phyloP scores from a whole-genome alignment of 2,329 filamentous ascomycete genomes.

The Hypomyces rosellus region DNA sequence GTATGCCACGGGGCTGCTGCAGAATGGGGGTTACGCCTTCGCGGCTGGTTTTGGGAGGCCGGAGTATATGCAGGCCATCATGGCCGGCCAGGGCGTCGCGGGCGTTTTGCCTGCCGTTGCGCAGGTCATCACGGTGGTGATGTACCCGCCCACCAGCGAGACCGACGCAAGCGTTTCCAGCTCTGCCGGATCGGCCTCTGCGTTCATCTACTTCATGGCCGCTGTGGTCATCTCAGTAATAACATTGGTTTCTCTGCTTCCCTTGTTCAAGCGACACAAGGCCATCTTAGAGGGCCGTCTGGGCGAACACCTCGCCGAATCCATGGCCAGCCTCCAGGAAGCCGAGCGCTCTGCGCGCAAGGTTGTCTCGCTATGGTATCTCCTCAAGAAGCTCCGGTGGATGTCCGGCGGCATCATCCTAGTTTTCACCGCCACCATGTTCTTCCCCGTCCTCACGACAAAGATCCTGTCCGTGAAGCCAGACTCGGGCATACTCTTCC shows the following conservation, averaged over 20 bases:
- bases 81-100: slow-evolving; percentile 88
- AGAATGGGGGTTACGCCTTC: slow-evolving; percentile 93
- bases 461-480: slow-evolving; percentile 47
- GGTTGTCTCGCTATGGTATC: slow-evolving; percentile 49
- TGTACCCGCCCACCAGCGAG: slow-evolving; percentile 33
- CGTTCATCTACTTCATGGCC: slow-evolving; percentile 86
- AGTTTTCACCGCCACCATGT: slow-evolving; percentile 82
- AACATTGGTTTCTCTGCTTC: slow-evolving; percentile 67
- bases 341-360: slow-evolving; percentile 46
- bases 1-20: slow-evolving; percentile 74
- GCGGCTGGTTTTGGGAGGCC: slow-evolving; percentile 76
- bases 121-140: slow-evolving; percentile 77
- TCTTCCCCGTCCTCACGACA: slow-evolving; percentile 86
- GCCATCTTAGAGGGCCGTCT: slow-evolving; percentile 45
- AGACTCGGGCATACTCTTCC: slow-evolving; percentile 51
- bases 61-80: slow-evolving; percentile 93
- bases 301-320: slow-evolving; percentile 42
- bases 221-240: slow-evolving; percentile 68
- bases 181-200: slow-evolving; percentile 45
- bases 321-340: slow-evolving; percentile 45
- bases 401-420: slow-evolving; percentile 70
- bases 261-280: slow-evolving; percentile 59
- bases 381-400: slow-evolving; percentile 76
- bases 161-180: slow-evolving; percentile 18
- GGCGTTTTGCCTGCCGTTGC: slow-evolving; percentile 84